A percentile compares a stretch with the other conserved stretches of the same genome.
phyloP scores from a whole-genome alignment of 2,329 filamentous ascomycete genomes.

The Sclerotinia sclerotiorum region DNA sequence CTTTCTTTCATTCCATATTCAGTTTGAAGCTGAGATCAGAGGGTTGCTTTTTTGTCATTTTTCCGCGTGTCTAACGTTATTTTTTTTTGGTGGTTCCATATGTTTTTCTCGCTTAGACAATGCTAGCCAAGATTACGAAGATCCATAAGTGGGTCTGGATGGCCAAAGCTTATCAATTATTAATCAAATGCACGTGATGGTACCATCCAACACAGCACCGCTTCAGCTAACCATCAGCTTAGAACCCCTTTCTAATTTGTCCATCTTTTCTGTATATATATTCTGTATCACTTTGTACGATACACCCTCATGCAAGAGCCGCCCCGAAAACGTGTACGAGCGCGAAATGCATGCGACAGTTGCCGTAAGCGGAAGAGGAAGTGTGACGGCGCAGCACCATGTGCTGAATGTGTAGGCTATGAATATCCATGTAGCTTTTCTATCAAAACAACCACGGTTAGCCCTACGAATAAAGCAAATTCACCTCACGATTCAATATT shows the following conservation, averaged over 20 bases:
- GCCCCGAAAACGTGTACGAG: slow-evolving; percentile 19
- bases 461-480: slow-evolving; percentile 11
- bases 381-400: slow-evolving; percentile 32
- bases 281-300: neutral
- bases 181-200: neutral
- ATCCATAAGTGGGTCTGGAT: no score
- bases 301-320: slow-evolving; percentile 4
- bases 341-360: slow-evolving; percentile 31
- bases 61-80: neutral
- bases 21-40: slow-evolving; percentile 10
- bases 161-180: neutral
- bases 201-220: neutral
- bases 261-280: neutral
- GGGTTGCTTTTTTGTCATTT: neutral
- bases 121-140: no score
- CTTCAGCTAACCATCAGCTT: neutral
- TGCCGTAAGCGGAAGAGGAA: slow-evolving; percentile 35
- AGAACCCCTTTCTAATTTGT: neutral
- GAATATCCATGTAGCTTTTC: slow-evolving; percentile 31
- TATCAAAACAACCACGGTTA: slow-evolving; percentile 5
- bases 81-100: neutral
- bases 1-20: neutral
- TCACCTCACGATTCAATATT: neutral
- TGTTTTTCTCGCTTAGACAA: neutral
- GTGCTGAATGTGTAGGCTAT: slow-evolving; percentile 30